These are phyloP conservation scores for Suillus clintonianus DNA, from an alignment of 768 basidiomycete species.

Conservation along the genomic window DNA sequence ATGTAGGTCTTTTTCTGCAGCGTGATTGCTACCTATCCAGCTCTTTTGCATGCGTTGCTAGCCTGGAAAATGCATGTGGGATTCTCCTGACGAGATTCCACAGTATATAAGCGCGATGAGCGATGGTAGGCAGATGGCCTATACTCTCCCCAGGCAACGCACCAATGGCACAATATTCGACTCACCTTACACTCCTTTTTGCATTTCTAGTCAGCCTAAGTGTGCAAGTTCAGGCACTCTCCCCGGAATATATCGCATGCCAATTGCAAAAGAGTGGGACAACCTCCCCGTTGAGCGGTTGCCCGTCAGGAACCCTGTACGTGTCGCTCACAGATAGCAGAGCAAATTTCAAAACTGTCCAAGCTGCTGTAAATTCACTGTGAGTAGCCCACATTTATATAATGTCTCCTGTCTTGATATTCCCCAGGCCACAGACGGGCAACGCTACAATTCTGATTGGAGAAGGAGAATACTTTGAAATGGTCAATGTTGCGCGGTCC, in stretches of 20 bases:
- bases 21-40: background rate
- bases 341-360: slow-evolving; percentile 51
- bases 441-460: slow-evolving; percentile 54
- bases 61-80: background rate
- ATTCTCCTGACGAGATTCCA: background rate
- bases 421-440: slow-evolving; percentile 42
- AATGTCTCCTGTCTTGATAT: background rate
- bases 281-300: slow-evolving; percentile 49
- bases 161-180: background rate
- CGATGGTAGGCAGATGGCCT: background rate
- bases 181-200: background rate
- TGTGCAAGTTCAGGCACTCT: slow-evolving; percentile 34
- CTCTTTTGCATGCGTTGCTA: background rate
- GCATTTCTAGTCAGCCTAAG: slow-evolving; percentile 4
- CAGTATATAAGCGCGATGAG: background rate
- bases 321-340: slow-evolving; percentile 51
- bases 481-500: slow-evolving; percentile 54
- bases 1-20: background rate
- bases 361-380: slow-evolving; percentile 59
- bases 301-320: slow-evolving; percentile 59
- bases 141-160: background rate
- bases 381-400: slow-evolving; percentile 26
- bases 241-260: slow-evolving; percentile 48
- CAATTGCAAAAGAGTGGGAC: slow-evolving; percentile 49
- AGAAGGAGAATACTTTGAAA: slow-evolving; percentile 60